Conservation (phyloP, 495 filamentous ascomycete genomes). For the Wilcoxina mikolae region DNA sequence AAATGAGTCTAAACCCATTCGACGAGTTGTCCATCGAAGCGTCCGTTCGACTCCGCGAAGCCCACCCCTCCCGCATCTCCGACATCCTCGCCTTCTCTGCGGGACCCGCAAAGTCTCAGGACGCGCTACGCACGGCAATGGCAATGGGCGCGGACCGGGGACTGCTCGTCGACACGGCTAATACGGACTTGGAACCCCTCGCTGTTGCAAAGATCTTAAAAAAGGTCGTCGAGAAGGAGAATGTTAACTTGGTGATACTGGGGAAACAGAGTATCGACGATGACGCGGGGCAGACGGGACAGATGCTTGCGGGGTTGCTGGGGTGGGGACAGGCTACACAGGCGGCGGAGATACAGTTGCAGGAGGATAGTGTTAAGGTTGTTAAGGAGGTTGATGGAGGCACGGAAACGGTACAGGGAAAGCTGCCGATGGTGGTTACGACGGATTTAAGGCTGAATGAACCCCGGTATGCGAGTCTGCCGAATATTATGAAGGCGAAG, state of each 20-base stretch:
- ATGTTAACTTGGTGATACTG: constrained; percentile 77
- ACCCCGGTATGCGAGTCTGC: constrained; percentile 85
- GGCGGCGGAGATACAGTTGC: constrained; percentile 65
- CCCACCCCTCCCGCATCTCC: constrained; percentile 47
- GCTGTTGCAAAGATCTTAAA: constrained; percentile 76
- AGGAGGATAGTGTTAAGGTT: constrained; percentile 49
- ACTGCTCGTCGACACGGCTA: constrained; percentile 65
- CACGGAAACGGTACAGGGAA: constrained; percentile 69
- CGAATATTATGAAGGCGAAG: constrained; percentile 99
- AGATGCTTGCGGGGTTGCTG: constrained; percentile 89
- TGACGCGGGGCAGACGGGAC: constrained; percentile 87
- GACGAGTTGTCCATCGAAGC: constrained; percentile 97
- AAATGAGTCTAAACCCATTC: constrained; percentile 97
- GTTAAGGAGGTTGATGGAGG: constrained; percentile 90
- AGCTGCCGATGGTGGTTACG: constrained; percentile 81
- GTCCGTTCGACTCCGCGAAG: constrained; percentile 81
- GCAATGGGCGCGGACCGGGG: constrained; percentile 92
- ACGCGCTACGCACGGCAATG: constrained; percentile 88
- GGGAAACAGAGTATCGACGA: constrained; percentile 98
- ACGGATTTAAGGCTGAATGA: constrained; percentile 91
- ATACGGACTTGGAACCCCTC: constrained; percentile 61
- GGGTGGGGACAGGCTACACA: constrained; percentile 91
- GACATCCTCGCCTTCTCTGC: constrained; percentile 84
- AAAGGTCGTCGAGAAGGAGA: constrained; percentile 61
- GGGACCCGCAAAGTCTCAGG: constrained; percentile 70